Evolutionary conservation across 1,139 yeast species (phyloP), one percentile per base, ranked within the genome.

Genomic region (Nematodospora anomalae): DNA sequence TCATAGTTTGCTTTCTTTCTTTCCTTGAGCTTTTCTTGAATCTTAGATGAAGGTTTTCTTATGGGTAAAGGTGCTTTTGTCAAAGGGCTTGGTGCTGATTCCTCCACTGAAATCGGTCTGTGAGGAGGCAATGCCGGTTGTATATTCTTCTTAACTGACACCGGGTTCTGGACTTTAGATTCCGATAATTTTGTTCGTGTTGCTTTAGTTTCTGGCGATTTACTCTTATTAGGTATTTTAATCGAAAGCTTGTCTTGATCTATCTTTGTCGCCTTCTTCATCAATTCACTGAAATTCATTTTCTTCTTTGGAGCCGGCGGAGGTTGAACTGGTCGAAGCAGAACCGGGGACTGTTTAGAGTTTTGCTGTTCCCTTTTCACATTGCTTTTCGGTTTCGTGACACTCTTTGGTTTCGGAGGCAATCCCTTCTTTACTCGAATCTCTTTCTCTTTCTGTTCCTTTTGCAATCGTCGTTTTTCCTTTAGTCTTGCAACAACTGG

Each of bases 241-340:
- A 71, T 65, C 4, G 70, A 60, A 26, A 71, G 56, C 44, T 69
- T 70, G 33, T 58, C 55, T 33, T 64, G 64, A 41, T 71, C 80
- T 10, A 79, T 73, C 20, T 64, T 60, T n/a, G 79, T 77, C 0
- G 92, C 92, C 51, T 79, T 77, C 46, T 76, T 77, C 87, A 83
- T 82, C 42, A 84, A 62, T 40, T 83, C 87, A 32, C 73, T 74
- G 51, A 81, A 84, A 8, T 80, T 70, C 54, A 81, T 57, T 50
- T 80, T 81, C 47, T 79, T 74, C 9, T 47, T 50, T 10, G 55
- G 52, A 7, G 34, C 26, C 4, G 44, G 53, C 36, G 37, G 36
- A 35, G 16, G 45, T 43, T 15, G 45, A 9, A 32, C 27, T 30
- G 16, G 28, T 20, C n/a, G 11, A 4, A n/a, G 33, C 16, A 5